Conservation (phyloP, 352 stramenopile genomes). For the Globisporangium solare region DNA sequence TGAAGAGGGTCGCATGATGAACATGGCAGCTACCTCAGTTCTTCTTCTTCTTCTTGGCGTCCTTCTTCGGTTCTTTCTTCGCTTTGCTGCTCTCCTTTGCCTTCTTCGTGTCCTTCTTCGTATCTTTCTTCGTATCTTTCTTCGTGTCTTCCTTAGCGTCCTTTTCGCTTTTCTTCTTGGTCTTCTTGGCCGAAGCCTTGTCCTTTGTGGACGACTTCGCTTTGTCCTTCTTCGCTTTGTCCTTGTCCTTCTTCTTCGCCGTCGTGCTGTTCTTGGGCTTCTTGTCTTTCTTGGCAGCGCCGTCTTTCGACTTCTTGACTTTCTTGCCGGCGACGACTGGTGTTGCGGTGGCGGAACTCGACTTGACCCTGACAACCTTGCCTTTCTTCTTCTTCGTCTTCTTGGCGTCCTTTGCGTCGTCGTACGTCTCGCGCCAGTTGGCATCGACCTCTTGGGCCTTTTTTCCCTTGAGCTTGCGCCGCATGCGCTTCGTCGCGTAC, state of each 20-base stretch:
- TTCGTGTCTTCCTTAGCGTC: conserved; percentile 19
- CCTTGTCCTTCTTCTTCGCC: conserved; percentile 15
- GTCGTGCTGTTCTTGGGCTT: conserved; percentile 17
- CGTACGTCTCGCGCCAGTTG: conserved; percentile 78
- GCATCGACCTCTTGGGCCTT: conserved; percentile 46
- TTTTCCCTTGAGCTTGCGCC: conserved; percentile 90
- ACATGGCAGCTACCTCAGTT: not conserved
- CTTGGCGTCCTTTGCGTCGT: conserved; percentile 56
- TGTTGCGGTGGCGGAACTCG: not conserved
- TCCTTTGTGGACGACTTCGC: not conserved
- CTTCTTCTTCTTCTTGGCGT: conserved; percentile 42
- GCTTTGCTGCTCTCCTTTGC: too few species aligned
- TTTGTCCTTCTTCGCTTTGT: conserved; percentile 13
- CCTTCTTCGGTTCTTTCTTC: conserved; percentile 31
- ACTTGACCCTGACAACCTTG: conserved; percentile 19
- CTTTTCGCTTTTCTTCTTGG: conserved; percentile 11
- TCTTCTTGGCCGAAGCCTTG: conserved; percentile 13
- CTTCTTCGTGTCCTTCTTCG: not conserved
- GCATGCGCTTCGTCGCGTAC: conserved; percentile 94
- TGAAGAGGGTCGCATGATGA: too few species aligned
- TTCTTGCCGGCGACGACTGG: conserved; percentile 4
- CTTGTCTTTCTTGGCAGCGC: conserved; percentile 7
- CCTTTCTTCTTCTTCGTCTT: conserved; percentile 47
- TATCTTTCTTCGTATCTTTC: conserved; percentile 1
- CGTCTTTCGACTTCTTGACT: conserved; percentile 21